phyloP scores from a whole-genome alignment of 2,329 filamentous ascomycete genomes.

The Verticillium nonalfalfae region DNA sequence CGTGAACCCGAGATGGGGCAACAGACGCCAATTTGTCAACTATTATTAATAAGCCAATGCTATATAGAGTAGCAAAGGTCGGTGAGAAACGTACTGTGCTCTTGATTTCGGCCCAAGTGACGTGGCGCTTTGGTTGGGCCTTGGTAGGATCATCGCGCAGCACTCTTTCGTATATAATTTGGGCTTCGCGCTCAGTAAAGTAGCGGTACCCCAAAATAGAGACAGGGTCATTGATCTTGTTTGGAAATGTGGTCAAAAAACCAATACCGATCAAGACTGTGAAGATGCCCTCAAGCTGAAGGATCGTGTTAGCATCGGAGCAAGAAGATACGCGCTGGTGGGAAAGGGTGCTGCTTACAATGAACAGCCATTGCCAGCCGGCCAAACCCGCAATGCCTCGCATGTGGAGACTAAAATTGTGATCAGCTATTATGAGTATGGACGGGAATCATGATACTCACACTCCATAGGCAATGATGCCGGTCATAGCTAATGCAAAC shows the following conservation, averaged over 20 bases:
- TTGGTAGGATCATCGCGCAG: slow-evolving; percentile 28
- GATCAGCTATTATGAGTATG: background rate
- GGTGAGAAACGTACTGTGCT: slow-evolving; percentile 18
- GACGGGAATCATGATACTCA: background rate
- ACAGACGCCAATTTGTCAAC: slow-evolving; percentile 29
- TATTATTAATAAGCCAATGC: slow-evolving; percentile 6
- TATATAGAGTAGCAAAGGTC: background rate
- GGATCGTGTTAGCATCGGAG: background rate
- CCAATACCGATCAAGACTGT: slow-evolving; percentile 24
- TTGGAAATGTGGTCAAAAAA: slow-evolving; percentile 23
- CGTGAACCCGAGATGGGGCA: slow-evolving; percentile 25
- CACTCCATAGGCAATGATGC: slow-evolving; percentile 35
- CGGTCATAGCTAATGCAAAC: slow-evolving; percentile 28
- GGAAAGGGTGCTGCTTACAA: background rate
- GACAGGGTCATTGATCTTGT: slow-evolving; percentile 18
- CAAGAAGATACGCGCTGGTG: no score
- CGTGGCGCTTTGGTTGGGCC: slow-evolving; percentile 17
- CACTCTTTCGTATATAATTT: slow-evolving; percentile 25
- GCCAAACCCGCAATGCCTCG: slow-evolving; percentile 9
- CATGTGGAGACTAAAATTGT: slow-evolving; percentile 19
- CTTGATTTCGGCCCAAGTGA: slow-evolving; percentile 24
- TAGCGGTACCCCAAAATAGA: slow-evolving; percentile 20
- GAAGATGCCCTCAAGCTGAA: slow-evolving; percentile 27
- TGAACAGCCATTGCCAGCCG: slow-evolving; percentile 10
- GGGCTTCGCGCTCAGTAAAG: slow-evolving; percentile 25